Percentiles rank a stretch among this genome's conserved stretches.
These are phyloP conservation scores for Hymenochaete sp. DNA, from an alignment of 1,284 basidiomycete species.

Conservation along the genomic window DNA sequence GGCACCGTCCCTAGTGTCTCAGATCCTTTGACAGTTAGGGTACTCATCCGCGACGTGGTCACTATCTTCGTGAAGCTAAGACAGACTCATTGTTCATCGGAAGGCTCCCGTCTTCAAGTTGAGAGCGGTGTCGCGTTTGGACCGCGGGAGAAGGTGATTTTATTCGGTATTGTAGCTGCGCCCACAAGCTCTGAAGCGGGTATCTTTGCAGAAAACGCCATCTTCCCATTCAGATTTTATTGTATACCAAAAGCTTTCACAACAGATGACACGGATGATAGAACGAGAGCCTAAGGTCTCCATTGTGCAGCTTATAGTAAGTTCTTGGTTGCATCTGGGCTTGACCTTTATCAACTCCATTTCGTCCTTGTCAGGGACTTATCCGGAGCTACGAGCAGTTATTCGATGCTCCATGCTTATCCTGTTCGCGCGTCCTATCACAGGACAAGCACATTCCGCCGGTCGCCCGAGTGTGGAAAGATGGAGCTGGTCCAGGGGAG, in stretches of 20 bases:
- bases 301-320: slow-evolving; percentile 41
- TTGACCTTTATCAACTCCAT: too few relatives aligned
- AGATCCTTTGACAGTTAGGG: slow-evolving; percentile 21
- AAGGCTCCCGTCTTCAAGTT: slow-evolving; percentile 30
- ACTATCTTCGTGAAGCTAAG: slow-evolving; percentile 47
- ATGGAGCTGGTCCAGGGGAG: slow-evolving; percentile 22
- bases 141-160: slow-evolving; percentile 53
- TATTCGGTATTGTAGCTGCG: slow-evolving; percentile 7
- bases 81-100: slow-evolving; percentile 25
- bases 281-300: slow-evolving; percentile 43
- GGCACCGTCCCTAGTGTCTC: slow-evolving; percentile 4
- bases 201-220: slow-evolving; percentile 42
- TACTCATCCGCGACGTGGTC: slow-evolving; percentile 51
- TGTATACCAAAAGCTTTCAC: slow-evolving; percentile 55
- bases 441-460: slow-evolving; percentile 61
- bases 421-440: slow-evolving; percentile 55
- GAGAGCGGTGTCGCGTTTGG: slow-evolving; percentile 58
- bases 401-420: slow-evolving; percentile 38
- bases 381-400: slow-evolving; percentile 10
- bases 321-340: slow-evolving; percentile 16
- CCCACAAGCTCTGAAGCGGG: slow-evolving; percentile 5
- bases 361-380: slow-evolving; percentile 2
- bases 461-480: slow-evolving; percentile 52
- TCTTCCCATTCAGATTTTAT: slow-evolving; percentile 59
- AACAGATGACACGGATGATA: slow-evolving; percentile 52